A percentile compares a stretch with the other conserved stretches of the same genome.
phyloP scores from a whole-genome alignment of 1,139 yeast species.

The Yamadazyma conglobata region DNA sequence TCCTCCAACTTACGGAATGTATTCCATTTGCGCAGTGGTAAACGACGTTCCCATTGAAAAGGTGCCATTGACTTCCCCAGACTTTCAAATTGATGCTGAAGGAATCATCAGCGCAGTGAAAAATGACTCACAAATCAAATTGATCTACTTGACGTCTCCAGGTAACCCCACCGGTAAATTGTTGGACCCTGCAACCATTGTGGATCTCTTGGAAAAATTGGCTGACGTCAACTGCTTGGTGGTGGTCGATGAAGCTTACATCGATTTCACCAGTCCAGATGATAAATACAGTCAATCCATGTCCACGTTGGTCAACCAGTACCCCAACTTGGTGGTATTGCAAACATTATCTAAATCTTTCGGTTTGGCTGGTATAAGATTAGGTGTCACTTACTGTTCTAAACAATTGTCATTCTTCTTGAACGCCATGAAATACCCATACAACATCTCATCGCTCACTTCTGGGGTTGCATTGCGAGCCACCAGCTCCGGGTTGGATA shows the following conservation, averaged over 20 bases:
- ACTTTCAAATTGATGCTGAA: slow-evolving; percentile 64
- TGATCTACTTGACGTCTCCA: slow-evolving; percentile 91
- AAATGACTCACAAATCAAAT: slow-evolving; percentile 59
- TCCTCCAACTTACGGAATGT: slow-evolving; percentile 99
- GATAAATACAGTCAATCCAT: slow-evolving; percentile 48
- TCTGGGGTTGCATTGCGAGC: slow-evolving; percentile 76
- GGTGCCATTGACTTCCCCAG: slow-evolving; percentile 58
- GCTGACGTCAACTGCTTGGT: slow-evolving; percentile 69
- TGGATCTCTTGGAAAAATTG: slow-evolving; percentile 48
- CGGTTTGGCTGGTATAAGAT: slow-evolving; percentile 91
- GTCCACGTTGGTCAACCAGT: slow-evolving; percentile 76
- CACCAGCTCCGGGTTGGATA: slow-evolving; percentile 51
- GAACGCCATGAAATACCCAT: slow-evolving; percentile 93
- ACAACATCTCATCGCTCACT: slow-evolving; percentile 83
- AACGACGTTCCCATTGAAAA: slow-evolving; percentile 78
- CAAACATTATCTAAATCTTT: slow-evolving; percentile 94
- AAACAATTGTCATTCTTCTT: slow-evolving; percentile 59
- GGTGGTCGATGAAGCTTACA: slow-evolving; percentile 91
- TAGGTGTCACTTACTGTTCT: slow-evolving; percentile 75
- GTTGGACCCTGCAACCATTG: slow-evolving; percentile 47
- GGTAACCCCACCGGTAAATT: slow-evolving; percentile 91
- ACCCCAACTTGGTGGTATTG: slow-evolving; percentile 80
- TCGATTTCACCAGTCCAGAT: slow-evolving; percentile 63
- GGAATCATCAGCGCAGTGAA: slow-evolving; percentile 51
- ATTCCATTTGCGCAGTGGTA: slow-evolving; percentile 81